Percentiles rank a stretch among this genome's conserved stretches.
These are phyloP conservation scores for Graphilbum ipis-grandicollis DNA, from an alignment of 2,329 filamentous ascomycete genomes.

Conservation along the genomic window DNA sequence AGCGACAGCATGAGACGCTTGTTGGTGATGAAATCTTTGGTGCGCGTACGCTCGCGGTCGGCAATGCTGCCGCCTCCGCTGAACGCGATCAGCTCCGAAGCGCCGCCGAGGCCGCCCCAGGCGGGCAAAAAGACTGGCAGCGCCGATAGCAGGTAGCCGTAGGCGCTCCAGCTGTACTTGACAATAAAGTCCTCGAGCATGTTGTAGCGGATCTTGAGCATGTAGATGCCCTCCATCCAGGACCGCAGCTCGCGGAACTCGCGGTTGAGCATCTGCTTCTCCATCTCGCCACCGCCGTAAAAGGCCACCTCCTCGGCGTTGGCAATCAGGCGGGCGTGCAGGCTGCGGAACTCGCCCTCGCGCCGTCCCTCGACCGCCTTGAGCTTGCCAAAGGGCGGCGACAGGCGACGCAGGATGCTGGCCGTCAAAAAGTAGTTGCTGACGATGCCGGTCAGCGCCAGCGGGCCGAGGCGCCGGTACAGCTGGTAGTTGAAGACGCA, in stretches of 20 bases:
- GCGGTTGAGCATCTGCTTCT: slow-evolving; percentile 78
- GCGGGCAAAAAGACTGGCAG: slow-evolving; percentile 86
- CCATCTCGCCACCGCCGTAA: slow-evolving; percentile 88
- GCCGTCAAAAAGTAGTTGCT: slow-evolving; percentile 92
- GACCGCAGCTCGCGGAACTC: slow-evolving; percentile 85
- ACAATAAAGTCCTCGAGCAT: slow-evolving; percentile 97
- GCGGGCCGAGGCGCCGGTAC: slow-evolving; percentile 73
- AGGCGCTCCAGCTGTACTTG: slow-evolving; percentile 97
- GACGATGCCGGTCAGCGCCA: slow-evolving; percentile 71
- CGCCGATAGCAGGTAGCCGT: slow-evolving; percentile 85
- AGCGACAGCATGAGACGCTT: slow-evolving; percentile 95
- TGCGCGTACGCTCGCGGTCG: slow-evolving; percentile 61
- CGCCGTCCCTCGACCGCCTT: slow-evolving; percentile 91
- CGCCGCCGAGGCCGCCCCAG: slow-evolving; percentile 73
- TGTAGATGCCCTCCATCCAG: slow-evolving; percentile 98
- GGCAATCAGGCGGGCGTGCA: slow-evolving; percentile 83
- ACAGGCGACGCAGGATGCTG: slow-evolving; percentile 71
- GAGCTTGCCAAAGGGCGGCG: slow-evolving; percentile 89
- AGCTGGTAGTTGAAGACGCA: slow-evolving; percentile 98
- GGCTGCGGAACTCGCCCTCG: slow-evolving; percentile 83
- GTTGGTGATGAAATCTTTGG: slow-evolving; percentile 99
- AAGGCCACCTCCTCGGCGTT: slow-evolving; percentile 98
- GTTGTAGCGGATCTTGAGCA: slow-evolving; percentile 94
- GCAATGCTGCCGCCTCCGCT: too few relatives aligned
- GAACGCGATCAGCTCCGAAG: slow-evolving; percentile 41